Base-by-base conservation (phyloP, 768 basidiomycete species). In the Wakefieldia striispora region DNA sequence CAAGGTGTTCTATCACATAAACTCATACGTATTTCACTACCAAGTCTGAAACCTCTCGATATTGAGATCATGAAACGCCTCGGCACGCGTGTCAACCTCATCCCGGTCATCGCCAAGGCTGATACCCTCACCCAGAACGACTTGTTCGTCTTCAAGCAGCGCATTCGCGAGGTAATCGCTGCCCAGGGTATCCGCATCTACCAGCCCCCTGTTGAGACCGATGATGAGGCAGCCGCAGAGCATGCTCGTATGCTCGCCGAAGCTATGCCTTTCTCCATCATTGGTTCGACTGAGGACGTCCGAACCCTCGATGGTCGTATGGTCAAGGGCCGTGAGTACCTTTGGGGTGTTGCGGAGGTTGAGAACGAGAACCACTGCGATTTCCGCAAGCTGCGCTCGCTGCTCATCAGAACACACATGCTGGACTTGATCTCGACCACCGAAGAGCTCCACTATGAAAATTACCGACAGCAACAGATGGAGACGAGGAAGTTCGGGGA, bases 261-360 rank as follows among this genome's bases (percentile, higher is more conserved):
- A 16, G 91, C 94, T 13, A 95, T 97, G 73, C 97, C 97, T 0
- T 98, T 97, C 76, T 97, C 95, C 19, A 97, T 99, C 71, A 98
- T 99, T 62, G 97, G 97, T 27, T 93, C 89, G 20, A 97, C 91
- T 0, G 86, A 95, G 64, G 95, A 99, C 57, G 95, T 99, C 40
- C 81, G 82, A 61, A 97, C 92, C 4, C 72, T 78, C 20, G 95
- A 98, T 65, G 97, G 97, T 11, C 83, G 94, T 49, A 72, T 82
- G 29, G 97, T 99, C 65, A 98, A 98, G 73, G 97, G 97, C 40
- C 86, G 97, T 61, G 91, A 98, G 71, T 99, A 99, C 67, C 83
- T 95, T 13, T 99, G 97, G 97, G 97, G 97, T 78, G 94, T 99
- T n/a, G 97, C 97, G 9, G 97, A 99, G 78, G 95, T 99, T 53